Evolutionary conservation across 2,329 filamentous ascomycete species (phyloP), one percentile per base, ranked within the genome.

Genomic region (Diaporthe velutina): DNA sequence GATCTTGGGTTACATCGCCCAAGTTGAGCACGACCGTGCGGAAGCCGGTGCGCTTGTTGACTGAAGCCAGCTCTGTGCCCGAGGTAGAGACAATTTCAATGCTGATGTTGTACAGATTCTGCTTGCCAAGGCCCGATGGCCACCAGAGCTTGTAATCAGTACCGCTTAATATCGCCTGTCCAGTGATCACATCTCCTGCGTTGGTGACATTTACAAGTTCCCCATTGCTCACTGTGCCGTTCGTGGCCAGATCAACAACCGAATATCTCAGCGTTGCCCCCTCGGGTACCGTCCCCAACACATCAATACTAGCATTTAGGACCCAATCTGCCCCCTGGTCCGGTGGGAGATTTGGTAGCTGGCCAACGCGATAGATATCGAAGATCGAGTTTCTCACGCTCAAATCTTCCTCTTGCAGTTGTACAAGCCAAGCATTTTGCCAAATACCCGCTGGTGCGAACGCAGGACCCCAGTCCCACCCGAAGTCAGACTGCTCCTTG

Each of bases 401-500:
- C 22, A 82, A 78, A 45, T 87, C 82, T 35, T 54, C 22, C 5
- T 12, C 52, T 4, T 81, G 79, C 10, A 91, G 82, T 76, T 92
- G 89, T 17, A 91, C 83, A 1, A 91, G 80, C 79, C 87, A 90
- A 1, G 88, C 90, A 55, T 90, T 88, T 76, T 89, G 85, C 91
- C 90, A 93, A 9, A 90, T 88, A 3, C 91, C 91, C n/a, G 89
- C 88, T 0, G 91, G 90, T n/a, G 87, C 85, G 79, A 92, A 91
- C 0, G 88, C 89, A 13, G 89, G 89, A 13, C 89, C 89, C 90
- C 90, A 91, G 75, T 92, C 90, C 91, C 90, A 93, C 2, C 91
- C 91, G 79, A 92, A 92, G 79, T 92, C 90, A 10, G 85, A 89
- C 79, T 92, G 88, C 78, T 92, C 87, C 78, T 92, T 92, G 40